Evolutionary conservation across 2,329 filamentous ascomycete species (phyloP).

Genomic region (Blumeria graminis): DNA sequence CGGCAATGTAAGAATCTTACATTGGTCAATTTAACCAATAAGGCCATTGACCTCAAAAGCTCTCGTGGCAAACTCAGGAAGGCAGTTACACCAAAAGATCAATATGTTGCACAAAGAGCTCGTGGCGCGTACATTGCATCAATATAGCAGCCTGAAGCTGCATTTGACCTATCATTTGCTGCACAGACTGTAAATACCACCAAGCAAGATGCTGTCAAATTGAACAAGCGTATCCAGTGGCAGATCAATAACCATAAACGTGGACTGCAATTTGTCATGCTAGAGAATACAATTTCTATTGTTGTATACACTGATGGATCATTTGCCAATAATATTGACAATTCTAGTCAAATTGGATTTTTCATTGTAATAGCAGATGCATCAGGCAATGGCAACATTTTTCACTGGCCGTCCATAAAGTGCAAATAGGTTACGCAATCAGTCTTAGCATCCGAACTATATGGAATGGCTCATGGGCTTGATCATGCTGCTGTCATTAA

Average conservation of each 20-base stretch:
- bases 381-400: background rate
- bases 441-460: constrained; percentile 4
- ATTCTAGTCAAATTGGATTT: background rate
- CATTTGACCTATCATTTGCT: too few species aligned
- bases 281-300: background rate
- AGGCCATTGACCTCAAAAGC: background rate
- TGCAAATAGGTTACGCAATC: constrained; percentile 3
- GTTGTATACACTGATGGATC: background rate
- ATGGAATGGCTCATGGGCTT: constrained; percentile 2
- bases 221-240: background rate
- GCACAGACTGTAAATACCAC: background rate
- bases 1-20: constrained; percentile 1
- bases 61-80: background rate
- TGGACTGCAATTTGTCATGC: background rate
- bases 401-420: too few species aligned
- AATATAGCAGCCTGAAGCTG: too few species aligned
- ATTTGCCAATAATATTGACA: background rate
- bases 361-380: background rate
- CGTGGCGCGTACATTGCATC: background rate
- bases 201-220: background rate
- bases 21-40: background rate
- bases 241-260: background rate
- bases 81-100: background rate
- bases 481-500: constrained; percentile 1
- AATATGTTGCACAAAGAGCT: background rate